A percentile compares a stretch with the other conserved stretches of the same genome.
Evolutionary conservation across 352 stramenopile species (phyloP).

Genomic region (Halophytophthora batemanensis): DNA sequence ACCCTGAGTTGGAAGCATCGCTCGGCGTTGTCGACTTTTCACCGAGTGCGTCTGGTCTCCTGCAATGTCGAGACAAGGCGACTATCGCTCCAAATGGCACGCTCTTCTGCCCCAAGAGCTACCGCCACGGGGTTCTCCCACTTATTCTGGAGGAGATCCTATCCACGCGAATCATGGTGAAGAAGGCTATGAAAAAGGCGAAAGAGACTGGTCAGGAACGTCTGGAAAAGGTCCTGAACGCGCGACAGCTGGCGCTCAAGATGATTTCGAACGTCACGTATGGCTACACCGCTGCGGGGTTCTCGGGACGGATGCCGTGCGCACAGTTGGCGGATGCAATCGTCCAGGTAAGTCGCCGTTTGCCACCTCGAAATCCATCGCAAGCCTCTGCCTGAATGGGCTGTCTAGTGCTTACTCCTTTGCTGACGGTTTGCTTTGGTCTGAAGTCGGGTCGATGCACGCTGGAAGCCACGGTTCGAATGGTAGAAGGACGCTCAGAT

Average conservation of each 20-base stretch:
- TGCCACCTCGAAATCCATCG: no score
- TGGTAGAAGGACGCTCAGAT: slow-evolving; percentile 83
- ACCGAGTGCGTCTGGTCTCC: slow-evolving; percentile 38
- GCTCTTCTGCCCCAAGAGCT: slow-evolving; percentile 92
- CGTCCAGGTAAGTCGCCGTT: slow-evolving; percentile 93
- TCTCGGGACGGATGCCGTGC: slow-evolving; percentile 96
- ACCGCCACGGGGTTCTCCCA: slow-evolving; percentile 94
- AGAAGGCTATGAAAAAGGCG: slow-evolving; percentile 94
- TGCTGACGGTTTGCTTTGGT: not conserved
- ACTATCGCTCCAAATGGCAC: slow-evolving; percentile 92
- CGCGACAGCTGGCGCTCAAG: slow-evolving; percentile 94
- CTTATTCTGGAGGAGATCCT: slow-evolving; percentile 95
- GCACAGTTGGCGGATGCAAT: slow-evolving; percentile 97
- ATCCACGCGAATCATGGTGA: slow-evolving; percentile 98
- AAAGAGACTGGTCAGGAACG: slow-evolving; percentile 67
- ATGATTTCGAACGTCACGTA: slow-evolving; percentile 99
- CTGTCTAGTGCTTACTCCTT: slow-evolving; percentile 1
- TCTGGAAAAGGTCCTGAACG: slow-evolving; percentile 71
- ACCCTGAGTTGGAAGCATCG: slow-evolving; percentile 58
- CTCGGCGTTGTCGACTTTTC: slow-evolving; percentile 64
- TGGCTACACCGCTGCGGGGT: slow-evolving; percentile 98
- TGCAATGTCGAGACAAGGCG: slow-evolving; percentile 45
- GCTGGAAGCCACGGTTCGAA: slow-evolving; percentile 91
- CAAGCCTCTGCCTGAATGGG: no score
- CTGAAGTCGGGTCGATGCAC: slow-evolving; percentile 81